phyloP scores from a whole-genome alignment of 192 early-diverging fungal genomes.

The Gigaspora rosea region DNA sequence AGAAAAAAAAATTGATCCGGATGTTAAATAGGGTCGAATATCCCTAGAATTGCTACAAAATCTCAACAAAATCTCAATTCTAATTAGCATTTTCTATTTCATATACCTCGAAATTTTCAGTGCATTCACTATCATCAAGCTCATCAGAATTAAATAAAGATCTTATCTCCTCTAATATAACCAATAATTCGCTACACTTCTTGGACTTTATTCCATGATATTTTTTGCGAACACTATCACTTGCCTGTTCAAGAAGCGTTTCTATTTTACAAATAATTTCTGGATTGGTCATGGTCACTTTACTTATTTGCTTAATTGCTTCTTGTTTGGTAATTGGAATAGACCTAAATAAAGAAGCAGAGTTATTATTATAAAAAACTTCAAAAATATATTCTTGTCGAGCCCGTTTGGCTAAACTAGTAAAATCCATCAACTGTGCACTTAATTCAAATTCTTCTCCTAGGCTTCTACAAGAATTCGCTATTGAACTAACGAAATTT shows the following conservation, averaged over 20 bases:
- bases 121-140: background rate
- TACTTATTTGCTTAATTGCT: background rate
- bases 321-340: conserved; percentile 26
- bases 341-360: conserved; percentile 23
- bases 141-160: too few relatives aligned
- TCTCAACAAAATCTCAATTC: too few relatives aligned
- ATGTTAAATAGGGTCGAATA: too few relatives aligned
- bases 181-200: conserved; percentile 9
- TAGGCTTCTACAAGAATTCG: conserved; percentile 1
- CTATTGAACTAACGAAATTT: conserved; percentile 1
- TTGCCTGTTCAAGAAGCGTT: conserved; percentile 21
- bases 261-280: conserved; percentile 25
- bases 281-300: background rate
- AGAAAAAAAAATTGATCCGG: background rate
- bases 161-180: conserved; percentile 21
- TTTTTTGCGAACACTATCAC: conserved; percentile 13
- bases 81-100: too few relatives aligned
- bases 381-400: conserved; percentile 24
- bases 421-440: conserved; percentile 1
- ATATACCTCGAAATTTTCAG: too few relatives aligned
- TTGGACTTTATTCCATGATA: conserved; percentile 17
- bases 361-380: conserved; percentile 23
- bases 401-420: background rate
- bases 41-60: too few relatives aligned
- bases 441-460: conserved; percentile 12